phyloP scores from a whole-genome alignment of 2,329 filamentous ascomycete genomes.

The Grosmannia huntii region DNA sequence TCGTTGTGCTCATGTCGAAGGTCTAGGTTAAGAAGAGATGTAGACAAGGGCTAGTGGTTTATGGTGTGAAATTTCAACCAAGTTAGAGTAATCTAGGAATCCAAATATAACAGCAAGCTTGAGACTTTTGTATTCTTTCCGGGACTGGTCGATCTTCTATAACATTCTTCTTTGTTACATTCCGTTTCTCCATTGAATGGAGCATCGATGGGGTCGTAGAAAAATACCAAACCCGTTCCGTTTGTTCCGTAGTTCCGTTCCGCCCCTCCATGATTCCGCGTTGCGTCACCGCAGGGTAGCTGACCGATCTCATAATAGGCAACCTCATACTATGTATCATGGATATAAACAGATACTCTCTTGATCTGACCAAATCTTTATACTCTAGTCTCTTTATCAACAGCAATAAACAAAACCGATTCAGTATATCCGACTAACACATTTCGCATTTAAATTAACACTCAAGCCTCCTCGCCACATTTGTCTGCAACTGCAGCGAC shows the following conservation, averaged over 20 bases:
- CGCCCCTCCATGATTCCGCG: not conserved
- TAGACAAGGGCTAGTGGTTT: too few relatives aligned
- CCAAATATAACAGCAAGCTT: not conserved
- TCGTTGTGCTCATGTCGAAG: not conserved
- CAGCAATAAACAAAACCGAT: too few relatives aligned
- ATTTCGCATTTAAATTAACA: too few relatives aligned
- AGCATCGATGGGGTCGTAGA: not conserved
- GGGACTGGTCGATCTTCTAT: not conserved
- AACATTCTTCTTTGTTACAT: not conserved
- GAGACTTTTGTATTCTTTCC: not conserved
- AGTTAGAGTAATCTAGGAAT: too few relatives aligned
- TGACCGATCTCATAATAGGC: not conserved
- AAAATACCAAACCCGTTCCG: not conserved
- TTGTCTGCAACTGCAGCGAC: conserved; percentile 48
- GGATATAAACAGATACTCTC: too few relatives aligned
- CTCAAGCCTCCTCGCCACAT: conserved; percentile 33
- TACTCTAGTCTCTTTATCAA: too few relatives aligned
- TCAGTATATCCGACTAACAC: not conserved
- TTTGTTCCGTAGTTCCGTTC: conserved; percentile 1
- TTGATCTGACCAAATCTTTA: too few relatives aligned
- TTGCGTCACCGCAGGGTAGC: not conserved
- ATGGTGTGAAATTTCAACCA: too few relatives aligned
- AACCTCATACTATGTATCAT: too few relatives aligned
- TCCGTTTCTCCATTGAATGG: not conserved
- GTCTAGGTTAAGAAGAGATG: not conserved